Evolutionary conservation across 106 monocot genomes (phyloP), one percentile per base, ranked within the genome.

Genomic region (Dendrobium chrysotoxum): DNA sequence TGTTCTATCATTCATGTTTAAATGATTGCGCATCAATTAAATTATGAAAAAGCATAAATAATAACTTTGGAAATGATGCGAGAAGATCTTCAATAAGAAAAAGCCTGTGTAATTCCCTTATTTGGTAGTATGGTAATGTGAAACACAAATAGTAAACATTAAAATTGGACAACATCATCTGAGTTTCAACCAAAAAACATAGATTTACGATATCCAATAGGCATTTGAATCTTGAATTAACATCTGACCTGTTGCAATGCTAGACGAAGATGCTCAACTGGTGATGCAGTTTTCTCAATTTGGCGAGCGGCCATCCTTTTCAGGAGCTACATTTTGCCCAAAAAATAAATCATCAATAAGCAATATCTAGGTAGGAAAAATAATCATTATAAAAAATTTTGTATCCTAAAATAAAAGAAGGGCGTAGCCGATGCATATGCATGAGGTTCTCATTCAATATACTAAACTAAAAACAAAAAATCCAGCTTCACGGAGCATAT

Each of bases 281-380:
- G 97, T 70, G 97, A 94, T 80, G 97, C 94, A 64, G 85, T 89
- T 83, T 91, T 97, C n/a, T 94, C 87, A 80, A 92, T 86, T 84
- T 94, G 94, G 54, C 87, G 88, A 5, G 85, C 90, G 28, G 90
- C 85, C 9, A 82, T 79, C 84, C 88, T 97, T 79, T 94, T 94
- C 79, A 97, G 70, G 23, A 94, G 85, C 97, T 97, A 74, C 79
- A 84, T 57, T 17, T 39, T 44, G 9, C 15, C 58, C 80, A 16
- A 65, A 46, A 82, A 77, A 70, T 7, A 20, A 25, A 21, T 41
- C 6, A 42, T 40, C 41, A 74, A 74, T 73, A 38, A 5, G 21
- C 9, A 40, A 73, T 20, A 16, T 73, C 8, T 73, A 18, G 68
- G 30, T 30, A 68, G 23, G 1, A 28, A 68, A 68, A 68, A 28